Conservation (phyloP, 257 asterid genomes). For the Salvia rosmarinus region DNA sequence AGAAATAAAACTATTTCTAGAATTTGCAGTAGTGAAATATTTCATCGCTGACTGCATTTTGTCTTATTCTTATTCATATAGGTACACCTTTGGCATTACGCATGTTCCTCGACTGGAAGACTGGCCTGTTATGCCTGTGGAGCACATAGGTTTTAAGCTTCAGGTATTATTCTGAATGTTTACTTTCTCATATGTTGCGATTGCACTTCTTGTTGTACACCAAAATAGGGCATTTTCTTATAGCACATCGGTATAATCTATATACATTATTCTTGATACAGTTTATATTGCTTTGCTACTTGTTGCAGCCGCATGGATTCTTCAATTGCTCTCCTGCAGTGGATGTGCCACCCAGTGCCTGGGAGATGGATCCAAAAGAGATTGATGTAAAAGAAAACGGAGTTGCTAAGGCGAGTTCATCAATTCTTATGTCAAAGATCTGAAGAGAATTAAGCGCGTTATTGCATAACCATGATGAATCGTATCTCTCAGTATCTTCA, state of each 20-base stretch:
- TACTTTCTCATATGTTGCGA: neutral
- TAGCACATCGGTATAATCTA: neutral
- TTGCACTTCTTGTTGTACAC: conserved; percentile 13
- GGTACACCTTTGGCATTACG: conserved; percentile 95
- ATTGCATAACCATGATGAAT: neutral
- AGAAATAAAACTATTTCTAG: neutral
- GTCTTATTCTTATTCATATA: conserved; percentile 33
- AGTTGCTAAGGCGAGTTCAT: conserved; percentile 50
- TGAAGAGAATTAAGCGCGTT: conserved; percentile 33
- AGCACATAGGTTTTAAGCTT: conserved; percentile 85
- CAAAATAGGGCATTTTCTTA: neutral
- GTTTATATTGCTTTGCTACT: neutral
- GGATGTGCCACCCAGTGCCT: conserved; percentile 79
- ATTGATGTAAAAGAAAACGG: conserved; percentile 60
- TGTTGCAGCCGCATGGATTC: conserved; percentile 94
- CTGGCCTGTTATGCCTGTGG: conserved; percentile 99
- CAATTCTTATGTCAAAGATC: conserved; percentile 61
- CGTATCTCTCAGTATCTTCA: neutral
- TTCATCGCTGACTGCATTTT: conserved; percentile 21
- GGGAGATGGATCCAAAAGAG: conserved; percentile 72
- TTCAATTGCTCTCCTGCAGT: conserved; percentile 95
- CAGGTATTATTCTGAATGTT: conserved; percentile 52
- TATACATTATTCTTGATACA: neutral
- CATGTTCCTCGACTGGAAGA: conserved; percentile 96
- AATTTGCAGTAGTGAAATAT: neutral